A percentile compares a stretch with the other conserved stretches of the same genome.
Conservation (phyloP, 371 early-diverging fungal genomes). For the Mortierella sp. region DNA sequence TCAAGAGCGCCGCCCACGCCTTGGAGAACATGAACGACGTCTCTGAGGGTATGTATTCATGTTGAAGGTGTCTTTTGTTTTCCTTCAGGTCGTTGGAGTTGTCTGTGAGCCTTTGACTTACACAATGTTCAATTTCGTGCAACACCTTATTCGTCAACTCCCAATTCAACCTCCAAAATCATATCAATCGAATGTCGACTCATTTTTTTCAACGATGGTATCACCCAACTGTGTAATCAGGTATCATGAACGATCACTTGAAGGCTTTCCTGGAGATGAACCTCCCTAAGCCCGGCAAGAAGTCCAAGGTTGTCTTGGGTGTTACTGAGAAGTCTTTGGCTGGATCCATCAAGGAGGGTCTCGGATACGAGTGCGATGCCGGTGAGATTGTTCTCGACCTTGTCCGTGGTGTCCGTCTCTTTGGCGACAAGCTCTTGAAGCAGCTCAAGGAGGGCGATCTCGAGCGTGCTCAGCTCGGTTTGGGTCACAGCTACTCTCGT, state of each 20-base stretch:
- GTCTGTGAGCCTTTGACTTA: too few species aligned
- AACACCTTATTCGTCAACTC: too few species aligned
- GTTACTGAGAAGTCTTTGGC: conserved; percentile 91
- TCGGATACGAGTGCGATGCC: conserved; percentile 82
- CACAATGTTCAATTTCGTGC: too few species aligned
- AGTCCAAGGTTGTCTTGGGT: conserved; percentile 81
- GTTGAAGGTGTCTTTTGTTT: neutral
- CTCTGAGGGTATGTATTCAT: conserved; percentile 83
- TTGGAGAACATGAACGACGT: conserved; percentile 97
- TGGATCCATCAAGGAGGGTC: conserved; percentile 59
- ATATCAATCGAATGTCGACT: too few species aligned
- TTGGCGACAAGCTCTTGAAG: conserved; percentile 88
- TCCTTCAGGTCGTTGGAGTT: too few species aligned
- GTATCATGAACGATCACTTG: conserved; percentile 83
- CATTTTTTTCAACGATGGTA: too few species aligned
- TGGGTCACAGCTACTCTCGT: conserved; percentile 98
- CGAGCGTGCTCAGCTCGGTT: conserved; percentile 94
- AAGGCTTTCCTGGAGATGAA: conserved; percentile 95
- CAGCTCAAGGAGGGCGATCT: conserved; percentile 94
- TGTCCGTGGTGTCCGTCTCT: conserved; percentile 92
- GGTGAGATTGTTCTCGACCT: conserved; percentile 89
- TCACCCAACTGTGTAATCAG: conserved; percentile 51
- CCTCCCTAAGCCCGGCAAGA: conserved; percentile 85
- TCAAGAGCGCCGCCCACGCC: conserved; percentile 97
- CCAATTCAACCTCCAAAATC: too few species aligned